A percentile compares a stretch with the other conserved stretches of the same genome.
phyloP scores from a whole-genome alignment of 2,329 filamentous ascomycete genomes.

The Paraphaeosphaeria minitans region DNA sequence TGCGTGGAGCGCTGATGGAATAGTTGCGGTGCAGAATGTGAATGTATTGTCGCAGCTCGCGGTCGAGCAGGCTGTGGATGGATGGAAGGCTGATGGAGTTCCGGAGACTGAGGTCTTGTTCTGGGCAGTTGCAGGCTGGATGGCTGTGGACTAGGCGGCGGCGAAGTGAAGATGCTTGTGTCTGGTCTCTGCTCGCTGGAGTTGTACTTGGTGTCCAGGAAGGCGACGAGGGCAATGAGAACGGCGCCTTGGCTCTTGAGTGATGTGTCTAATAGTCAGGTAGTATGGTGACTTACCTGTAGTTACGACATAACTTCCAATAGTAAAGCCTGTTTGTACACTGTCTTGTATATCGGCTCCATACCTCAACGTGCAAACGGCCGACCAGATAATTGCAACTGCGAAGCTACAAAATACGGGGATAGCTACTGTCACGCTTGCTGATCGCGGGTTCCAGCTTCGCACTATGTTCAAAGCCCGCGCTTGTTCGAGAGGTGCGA shows the following conservation, averaged over 20 bases:
- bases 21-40: not conserved
- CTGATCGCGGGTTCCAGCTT: not conserved
- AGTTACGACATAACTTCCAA: conserved; percentile 9
- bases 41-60: not conserved
- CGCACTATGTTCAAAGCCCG: not conserved
- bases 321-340: conserved; percentile 7
- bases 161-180: not conserved
- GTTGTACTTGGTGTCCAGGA: not conserved
- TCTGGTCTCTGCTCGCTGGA: not conserved
- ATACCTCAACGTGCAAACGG: not conserved
- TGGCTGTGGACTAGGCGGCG: not conserved
- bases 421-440: not conserved
- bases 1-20: not conserved
- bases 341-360: conserved; percentile 5
- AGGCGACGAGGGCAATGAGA: not conserved
- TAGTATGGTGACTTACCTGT: not conserved
- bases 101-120: not conserved
- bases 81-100: not conserved
- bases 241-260: not conserved
- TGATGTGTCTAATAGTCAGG: not conserved
- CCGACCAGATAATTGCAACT: not conserved
- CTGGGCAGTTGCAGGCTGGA: not conserved
- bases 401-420: not conserved
- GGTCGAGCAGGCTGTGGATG: not conserved
- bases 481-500: not conserved